Evolutionary conservation across 2,329 filamentous ascomycete species (phyloP), one percentile per base, ranked within the genome.

Genomic region (Colletotrichum godetiae): DNA sequence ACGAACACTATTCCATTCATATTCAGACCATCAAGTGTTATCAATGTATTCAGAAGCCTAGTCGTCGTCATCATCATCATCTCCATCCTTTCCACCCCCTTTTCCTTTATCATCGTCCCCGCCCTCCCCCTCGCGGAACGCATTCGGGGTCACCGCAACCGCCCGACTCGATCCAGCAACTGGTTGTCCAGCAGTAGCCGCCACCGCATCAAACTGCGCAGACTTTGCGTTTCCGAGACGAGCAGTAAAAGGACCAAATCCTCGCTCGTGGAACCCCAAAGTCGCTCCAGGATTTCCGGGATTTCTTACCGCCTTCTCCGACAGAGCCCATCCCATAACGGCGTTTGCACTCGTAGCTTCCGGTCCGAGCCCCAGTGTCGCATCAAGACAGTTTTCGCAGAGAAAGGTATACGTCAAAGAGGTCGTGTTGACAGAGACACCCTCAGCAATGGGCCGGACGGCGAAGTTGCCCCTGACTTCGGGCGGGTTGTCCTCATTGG

Each of bases 321-420:
- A 80, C 15, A 84, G 68, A 7, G 80, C 82, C 81, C 82, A 84
- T 27, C 81, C 82, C 81, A 84, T 82, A 57, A 79, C 80, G 6
- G 78, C 78, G 11, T 77, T 74, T 2, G 75, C 76, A 0, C 67
- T 74, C 2, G 79, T 75, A 5, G 70, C 76, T 5, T 75, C 78
- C 0, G 80, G 76, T 0, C 76, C 77, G 5, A 82, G 77, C 0
- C 81, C 81, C 1, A 81, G 66, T 4, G 74, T 65, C 0, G 78
- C 71, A 59, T 78, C 78, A 10, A 84, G 76, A 60, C 82, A 84
- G 12, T 78, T 78, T 57, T 83, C 79, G 78, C 85, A 87, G 6
- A 87, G 78, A 76, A 87, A 87, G 1, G 85, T 87, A 76, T 85
- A 86, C 0, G 82, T 82, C 64, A 86, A 82, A 71, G 83, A 82